A percentile compares a stretch with the other conserved stretches of the same genome.
These are phyloP conservation scores for Metschnikowia amazonensis DNA, from an alignment of 805 yeast genomes.

Conservation along the genomic window DNA sequence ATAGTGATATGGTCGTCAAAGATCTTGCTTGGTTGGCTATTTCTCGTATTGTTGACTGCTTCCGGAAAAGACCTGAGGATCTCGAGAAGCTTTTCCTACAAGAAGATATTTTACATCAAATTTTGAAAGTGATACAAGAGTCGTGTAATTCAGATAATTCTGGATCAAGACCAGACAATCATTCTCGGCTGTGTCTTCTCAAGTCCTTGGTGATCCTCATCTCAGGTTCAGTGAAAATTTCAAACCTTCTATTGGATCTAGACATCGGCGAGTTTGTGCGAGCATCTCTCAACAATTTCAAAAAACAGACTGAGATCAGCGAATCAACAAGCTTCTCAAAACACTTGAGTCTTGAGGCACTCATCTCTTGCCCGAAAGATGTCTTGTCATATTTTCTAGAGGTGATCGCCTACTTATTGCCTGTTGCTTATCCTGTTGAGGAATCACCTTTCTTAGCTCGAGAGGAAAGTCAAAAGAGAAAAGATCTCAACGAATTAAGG, in stretches of 20 bases:
- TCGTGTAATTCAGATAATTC: constrained; percentile 15
- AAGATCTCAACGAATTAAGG: constrained; percentile 29
- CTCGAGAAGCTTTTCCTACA: constrained; percentile 42
- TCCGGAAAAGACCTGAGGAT: constrained; percentile 38
- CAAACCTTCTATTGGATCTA: constrained; percentile 44
- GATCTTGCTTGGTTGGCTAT: constrained; percentile 67
- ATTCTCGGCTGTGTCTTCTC: constrained; percentile 22
- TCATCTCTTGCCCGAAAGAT: constrained; percentile 74
- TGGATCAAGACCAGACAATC: constrained; percentile 11
- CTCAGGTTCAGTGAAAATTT: constrained; percentile 41
- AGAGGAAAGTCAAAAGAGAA: constrained; percentile 22
- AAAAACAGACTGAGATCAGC: constrained; percentile 24
- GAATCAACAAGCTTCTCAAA: neutral
- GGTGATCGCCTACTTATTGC: constrained; percentile 56
- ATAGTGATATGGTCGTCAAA: constrained; percentile 55
- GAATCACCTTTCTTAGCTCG: constrained; percentile 29
- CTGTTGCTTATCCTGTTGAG: constrained; percentile 35
- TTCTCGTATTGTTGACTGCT: constrained; percentile 52
- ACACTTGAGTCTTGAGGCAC: constrained; percentile 55
- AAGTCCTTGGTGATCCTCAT: constrained; percentile 44
- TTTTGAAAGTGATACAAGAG: constrained; percentile 11
- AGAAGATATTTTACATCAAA: constrained; percentile 8
- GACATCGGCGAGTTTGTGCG: constrained; percentile 46
- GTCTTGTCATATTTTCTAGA: constrained; percentile 51
- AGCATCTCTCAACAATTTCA: constrained; percentile 49